These are phyloP conservation scores for Tritrichomonas foetus DNA, from an alignment of 208 protist species.

Conservation along the genomic window DNA sequence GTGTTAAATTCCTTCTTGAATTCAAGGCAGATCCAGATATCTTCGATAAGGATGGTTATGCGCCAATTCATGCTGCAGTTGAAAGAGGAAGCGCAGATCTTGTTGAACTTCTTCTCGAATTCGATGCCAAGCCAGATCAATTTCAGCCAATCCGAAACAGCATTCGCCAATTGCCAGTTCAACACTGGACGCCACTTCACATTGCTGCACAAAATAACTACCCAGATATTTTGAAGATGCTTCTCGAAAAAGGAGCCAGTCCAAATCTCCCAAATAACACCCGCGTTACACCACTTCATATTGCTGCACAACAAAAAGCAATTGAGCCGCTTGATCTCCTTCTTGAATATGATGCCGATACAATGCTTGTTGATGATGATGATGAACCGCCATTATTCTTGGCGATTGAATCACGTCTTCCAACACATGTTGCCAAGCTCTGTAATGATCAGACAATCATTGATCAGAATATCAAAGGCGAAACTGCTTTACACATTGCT, in stretches of 20 bases:
- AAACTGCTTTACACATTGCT: conserved; percentile 3
- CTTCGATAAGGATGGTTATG: background rate
- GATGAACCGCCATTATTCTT: background rate
- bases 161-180: too few species aligned
- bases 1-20: background rate
- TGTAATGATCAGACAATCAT: background rate
- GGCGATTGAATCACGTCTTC: background rate
- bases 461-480: background rate
- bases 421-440: background rate
- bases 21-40: background rate
- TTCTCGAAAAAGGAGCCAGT: background rate
- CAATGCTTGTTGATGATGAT: background rate
- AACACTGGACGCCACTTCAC: background rate
- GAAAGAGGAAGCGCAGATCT: background rate
- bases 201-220: background rate
- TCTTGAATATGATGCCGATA: background rate
- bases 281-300: background rate
- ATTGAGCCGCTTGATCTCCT: background rate
- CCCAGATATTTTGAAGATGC: background rate
- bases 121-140: background rate
- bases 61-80: background rate
- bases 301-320: background rate
- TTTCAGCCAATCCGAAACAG: background rate
- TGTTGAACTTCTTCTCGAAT: background rate
- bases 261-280: background rate